Percentiles rank a stretch among this genome's conserved stretches.
phyloP scores from a whole-genome alignment of 2,329 filamentous ascomycete species.

The Chaetomium strumarium region DNA sequence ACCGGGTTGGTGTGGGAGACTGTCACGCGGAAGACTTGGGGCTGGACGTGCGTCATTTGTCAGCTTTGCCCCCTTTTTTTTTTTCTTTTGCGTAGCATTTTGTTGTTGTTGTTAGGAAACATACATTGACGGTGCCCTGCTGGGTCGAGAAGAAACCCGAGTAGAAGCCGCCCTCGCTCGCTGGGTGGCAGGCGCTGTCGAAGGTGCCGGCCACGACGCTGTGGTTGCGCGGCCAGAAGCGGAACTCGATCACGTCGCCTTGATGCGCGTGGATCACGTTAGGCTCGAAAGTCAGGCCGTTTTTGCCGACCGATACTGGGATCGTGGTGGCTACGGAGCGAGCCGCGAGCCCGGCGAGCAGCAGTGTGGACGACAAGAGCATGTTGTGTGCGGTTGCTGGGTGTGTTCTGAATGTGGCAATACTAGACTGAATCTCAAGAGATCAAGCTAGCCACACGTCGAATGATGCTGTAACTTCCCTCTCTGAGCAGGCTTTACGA shows the following conservation, averaged over 20 bases:
- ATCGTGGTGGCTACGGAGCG: constrained; percentile 17
- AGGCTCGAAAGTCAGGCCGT: constrained; percentile 44
- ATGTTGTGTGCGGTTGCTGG: neutral
- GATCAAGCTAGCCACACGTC: no score
- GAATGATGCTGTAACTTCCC: no score
- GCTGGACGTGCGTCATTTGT: no score
- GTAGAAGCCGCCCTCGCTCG: constrained; percentile 36
- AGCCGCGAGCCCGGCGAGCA: constrained; percentile 9
- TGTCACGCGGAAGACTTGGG: constrained; percentile 37
- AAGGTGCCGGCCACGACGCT: constrained; percentile 36
- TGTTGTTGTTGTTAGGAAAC: neutral
- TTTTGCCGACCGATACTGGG: constrained; percentile 18
- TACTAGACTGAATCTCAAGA: no score
- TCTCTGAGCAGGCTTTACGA: no score
- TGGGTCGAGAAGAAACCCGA: constrained; percentile 40
- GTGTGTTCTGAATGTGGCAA: no score
- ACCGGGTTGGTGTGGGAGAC: constrained; percentile 38
- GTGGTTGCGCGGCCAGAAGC: constrained; percentile 49
- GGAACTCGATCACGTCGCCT: constrained; percentile 50
- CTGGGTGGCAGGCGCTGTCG: constrained; percentile 34
- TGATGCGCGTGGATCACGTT: constrained; percentile 42
- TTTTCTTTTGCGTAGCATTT: no score
- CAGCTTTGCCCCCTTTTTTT: no score
- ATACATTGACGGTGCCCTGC: constrained; percentile 23
- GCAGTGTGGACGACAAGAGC: neutral